phyloP scores from a whole-genome alignment of 495 filamentous ascomycete genomes.

The Friedmanniomyces simplex region DNA sequence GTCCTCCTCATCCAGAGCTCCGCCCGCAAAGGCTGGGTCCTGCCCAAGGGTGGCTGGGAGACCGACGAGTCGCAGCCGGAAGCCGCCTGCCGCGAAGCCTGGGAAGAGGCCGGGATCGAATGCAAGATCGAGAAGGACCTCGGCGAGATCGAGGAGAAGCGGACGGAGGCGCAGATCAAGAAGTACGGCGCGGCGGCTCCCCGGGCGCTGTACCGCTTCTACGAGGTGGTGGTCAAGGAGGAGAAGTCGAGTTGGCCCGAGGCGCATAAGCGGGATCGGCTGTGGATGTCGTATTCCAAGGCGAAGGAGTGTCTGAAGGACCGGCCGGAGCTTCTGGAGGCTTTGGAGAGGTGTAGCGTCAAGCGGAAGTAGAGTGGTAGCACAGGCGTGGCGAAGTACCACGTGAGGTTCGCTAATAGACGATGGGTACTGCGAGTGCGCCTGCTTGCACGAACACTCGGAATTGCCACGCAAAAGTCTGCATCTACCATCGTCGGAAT shows the following conservation, averaged over 20 bases:
- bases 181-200: conserved; percentile 47
- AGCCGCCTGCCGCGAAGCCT: conserved; percentile 74
- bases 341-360: conserved; percentile 73
- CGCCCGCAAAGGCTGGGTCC: conserved; percentile 80
- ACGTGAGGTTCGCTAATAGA: too few relatives aligned
- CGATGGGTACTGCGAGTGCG: too few relatives aligned
- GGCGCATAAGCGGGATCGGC: conserved; percentile 76
- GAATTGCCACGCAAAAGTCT: too few relatives aligned
- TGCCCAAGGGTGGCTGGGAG: conserved; percentile 98
- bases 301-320: conserved; percentile 65
- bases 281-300: conserved; percentile 78
- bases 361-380: conserved; percentile 20
- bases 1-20: conserved; percentile 92
- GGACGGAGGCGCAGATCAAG: conserved; percentile 47
- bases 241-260: conserved; percentile 88
- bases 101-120: conserved; percentile 92
- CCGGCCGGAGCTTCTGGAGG: conserved; percentile 80
- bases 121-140: conserved; percentile 73
- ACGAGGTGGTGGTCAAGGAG: conserved; percentile 70
- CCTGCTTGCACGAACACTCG: too few relatives aligned
- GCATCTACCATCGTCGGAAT: too few relatives aligned
- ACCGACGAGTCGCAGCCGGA: conserved; percentile 70
- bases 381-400: background rate
- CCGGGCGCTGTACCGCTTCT: conserved; percentile 76
- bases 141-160: conserved; percentile 71